Evolutionary conservation across 768 basidiomycete genomes (phyloP).

Genomic region (Terana coerulea): DNA sequence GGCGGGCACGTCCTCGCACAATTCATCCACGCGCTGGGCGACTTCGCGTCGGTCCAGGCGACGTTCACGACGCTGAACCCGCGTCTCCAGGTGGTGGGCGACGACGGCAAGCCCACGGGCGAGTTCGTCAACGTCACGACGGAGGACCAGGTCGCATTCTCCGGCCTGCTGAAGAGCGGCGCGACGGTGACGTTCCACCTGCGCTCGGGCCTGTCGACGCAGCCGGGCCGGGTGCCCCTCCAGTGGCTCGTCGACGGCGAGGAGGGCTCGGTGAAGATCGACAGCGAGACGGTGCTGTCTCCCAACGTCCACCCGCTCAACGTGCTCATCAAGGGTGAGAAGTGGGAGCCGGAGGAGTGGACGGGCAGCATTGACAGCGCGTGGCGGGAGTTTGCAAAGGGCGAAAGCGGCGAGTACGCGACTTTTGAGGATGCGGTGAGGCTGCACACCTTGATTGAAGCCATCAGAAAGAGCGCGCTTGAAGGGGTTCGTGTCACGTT

Average conservation of each 20-base stretch:
- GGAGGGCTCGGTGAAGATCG: conserved; percentile 25
- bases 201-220: conserved; percentile 1
- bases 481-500: neutral
- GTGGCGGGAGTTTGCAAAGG: conserved; percentile 6
- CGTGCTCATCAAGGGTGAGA: neutral
- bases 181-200: conserved; percentile 24
- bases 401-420: neutral
- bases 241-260: conserved; percentile 34
- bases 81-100: neutral
- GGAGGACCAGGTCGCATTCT: conserved; percentile 26
- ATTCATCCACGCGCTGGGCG: neutral
- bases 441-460: conserved; percentile 19
- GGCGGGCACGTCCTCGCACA: neutral
- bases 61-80: neutral
- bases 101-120: conserved; percentile 22
- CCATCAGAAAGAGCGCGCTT: neutral
- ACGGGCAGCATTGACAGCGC: neutral
- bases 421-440: conserved; percentile 26
- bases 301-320: neutral
- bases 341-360: neutral
- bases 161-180: conserved; percentile 28
- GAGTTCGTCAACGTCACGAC: conserved; percentile 14
- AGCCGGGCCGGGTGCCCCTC: conserved; percentile 25
- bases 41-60: neutral
- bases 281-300: neutral